Evolutionary conservation across 768 basidiomycete genomes (phyloP), one percentile per base, ranked within the genome.

Genomic region (Hygrocybe coccinea): DNA sequence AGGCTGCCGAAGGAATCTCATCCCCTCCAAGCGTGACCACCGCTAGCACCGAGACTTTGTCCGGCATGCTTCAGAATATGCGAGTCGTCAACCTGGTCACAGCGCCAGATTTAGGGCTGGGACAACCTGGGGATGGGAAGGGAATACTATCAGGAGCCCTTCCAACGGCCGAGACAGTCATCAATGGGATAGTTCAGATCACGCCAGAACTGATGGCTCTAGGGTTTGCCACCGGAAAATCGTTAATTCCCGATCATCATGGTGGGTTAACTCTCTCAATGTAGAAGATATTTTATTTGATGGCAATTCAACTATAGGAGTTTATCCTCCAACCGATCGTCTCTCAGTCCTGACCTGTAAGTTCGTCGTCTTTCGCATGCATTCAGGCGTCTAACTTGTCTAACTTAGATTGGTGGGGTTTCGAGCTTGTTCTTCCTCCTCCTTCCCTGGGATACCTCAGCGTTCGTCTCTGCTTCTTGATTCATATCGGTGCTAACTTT

Each of bases 391-490:
- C 21, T n/a, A 55, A 21, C 48, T 48, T 17, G 37, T 43, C 53
- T 7, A 53, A 24, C 14, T 17, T 59, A 92, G 90, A 92, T 68
- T 93, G 91, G 91, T 95, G 91, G 91, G 91, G 91, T 12, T 73
- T 90, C 11, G 91, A 95, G 65, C 54, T 93, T 0, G 77, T 83
- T 35, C 75, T 95, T 24, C 91, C 92, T 3, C 79, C 84, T 17
- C 80, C 89, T 1, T 80, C 89, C 1, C 62, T 95, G 35, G 65
- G 64, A 25, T 79, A 83, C 63, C 77, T 95, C 17, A 67, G 71
- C 44, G 83, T 85, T 49, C 54, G 83, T 74, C n/a, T 48, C 22
- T 41, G 47, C 36, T 29, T 2, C 33, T 49, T 35, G 2, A 11
- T 3, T 39, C 58, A 12, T 8, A 21, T 17, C 21, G 41, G 12